phyloP scores from a whole-genome alignment of 345 rosid species.

The Gossypioides kirkii region DNA sequence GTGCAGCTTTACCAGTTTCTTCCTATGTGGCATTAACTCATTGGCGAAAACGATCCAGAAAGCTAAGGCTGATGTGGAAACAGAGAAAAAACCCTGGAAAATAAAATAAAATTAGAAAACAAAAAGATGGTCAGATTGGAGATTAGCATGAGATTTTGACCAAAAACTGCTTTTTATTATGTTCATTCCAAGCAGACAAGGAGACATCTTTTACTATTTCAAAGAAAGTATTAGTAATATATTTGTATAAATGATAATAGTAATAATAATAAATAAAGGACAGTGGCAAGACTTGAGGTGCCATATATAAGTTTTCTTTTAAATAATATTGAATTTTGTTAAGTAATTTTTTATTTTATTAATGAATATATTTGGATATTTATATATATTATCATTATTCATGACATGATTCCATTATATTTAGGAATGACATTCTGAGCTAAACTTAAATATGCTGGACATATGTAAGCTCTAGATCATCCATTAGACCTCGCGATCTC shows the following conservation, averaged over 20 bases:
- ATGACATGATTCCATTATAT: too few species aligned
- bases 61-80: constrained; percentile 16
- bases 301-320: too few species aligned
- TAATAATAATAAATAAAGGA: too few species aligned
- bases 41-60: neutral
- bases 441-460: too few species aligned
- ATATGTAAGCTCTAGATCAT: too few species aligned
- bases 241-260: neutral
- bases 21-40: neutral
- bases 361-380: too few species aligned
- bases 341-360: too few species aligned
- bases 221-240: constrained; percentile 25
- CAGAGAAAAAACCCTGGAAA: constrained; percentile 14
- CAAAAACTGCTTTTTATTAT: neutral
- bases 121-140: constrained; percentile 14
- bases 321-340: too few species aligned
- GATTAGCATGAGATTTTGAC: constrained; percentile 36
- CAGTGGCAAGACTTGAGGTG: too few species aligned
- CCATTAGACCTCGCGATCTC: too few species aligned
- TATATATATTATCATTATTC: too few species aligned
- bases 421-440: too few species aligned
- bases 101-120: neutral
- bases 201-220: constrained; percentile 37
- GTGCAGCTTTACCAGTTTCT: neutral
- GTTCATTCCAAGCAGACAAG: constrained; percentile 35